These are phyloP conservation scores for Candida succiphila DNA, from an alignment of 805 yeast genomes.

Conservation along the genomic window DNA sequence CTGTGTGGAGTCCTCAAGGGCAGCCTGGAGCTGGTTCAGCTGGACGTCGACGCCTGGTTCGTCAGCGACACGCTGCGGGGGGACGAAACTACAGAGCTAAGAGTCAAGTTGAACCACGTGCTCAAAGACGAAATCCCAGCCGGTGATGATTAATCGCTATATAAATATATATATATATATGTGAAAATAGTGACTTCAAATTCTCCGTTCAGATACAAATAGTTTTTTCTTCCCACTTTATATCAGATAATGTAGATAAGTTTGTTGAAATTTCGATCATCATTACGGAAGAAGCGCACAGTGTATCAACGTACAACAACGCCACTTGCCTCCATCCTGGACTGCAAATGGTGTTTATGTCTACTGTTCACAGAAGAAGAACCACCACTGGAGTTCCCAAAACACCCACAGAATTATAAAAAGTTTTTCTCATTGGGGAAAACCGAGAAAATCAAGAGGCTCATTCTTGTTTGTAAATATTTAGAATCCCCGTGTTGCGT, in stretches of 20 bases:
- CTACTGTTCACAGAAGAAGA: too few relatives aligned
- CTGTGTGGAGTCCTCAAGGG: conserved; percentile 87
- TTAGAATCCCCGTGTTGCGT: too few relatives aligned
- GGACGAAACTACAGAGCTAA: conserved; percentile 69
- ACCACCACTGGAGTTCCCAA: too few relatives aligned
- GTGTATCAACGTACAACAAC: too few relatives aligned
- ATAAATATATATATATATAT: too few relatives aligned
- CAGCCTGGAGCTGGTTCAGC: conserved; percentile 90
- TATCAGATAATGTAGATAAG: conserved; percentile 29
- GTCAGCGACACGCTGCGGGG: conserved; percentile 78
- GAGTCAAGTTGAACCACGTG: conserved; percentile 58
- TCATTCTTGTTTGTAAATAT: too few relatives aligned
- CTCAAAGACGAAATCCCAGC: conserved; percentile 94
- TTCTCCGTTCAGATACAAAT: conserved; percentile 3
- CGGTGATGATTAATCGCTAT: conserved; percentile 58
- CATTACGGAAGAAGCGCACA: conserved; percentile 8
- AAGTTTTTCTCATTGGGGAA: too few relatives aligned
- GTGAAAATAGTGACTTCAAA: background rate
- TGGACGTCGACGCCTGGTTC: conserved; percentile 78
- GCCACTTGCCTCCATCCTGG: too few relatives aligned
- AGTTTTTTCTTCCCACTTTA: conserved; percentile 4
- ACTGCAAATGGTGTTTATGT: too few relatives aligned
- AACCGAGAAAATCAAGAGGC: too few relatives aligned
- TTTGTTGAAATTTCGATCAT: conserved; percentile 16
- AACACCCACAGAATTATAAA: too few relatives aligned